Conservation (phyloP, 208 protist genomes). For the Trypanosoma scelopori region DNA sequence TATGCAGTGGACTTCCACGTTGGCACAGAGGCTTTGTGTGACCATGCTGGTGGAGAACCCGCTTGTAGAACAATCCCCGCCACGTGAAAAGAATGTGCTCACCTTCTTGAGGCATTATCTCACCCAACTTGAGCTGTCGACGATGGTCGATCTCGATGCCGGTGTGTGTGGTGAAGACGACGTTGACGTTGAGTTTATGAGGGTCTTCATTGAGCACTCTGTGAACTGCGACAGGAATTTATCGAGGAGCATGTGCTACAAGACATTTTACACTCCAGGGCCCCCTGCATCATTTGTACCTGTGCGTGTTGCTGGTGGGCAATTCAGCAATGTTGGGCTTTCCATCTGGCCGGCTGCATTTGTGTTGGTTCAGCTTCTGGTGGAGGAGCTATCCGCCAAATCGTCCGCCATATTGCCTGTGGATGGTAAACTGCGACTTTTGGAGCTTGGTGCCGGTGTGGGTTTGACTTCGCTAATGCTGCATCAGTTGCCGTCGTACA, state of each 20-base stretch:
- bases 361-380: slow-evolving; percentile 71
- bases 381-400: slow-evolving; percentile 40
- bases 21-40: slow-evolving; percentile 55
- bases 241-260: slow-evolving; percentile 55
- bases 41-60: slow-evolving; percentile 61
- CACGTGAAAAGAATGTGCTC: slow-evolving; percentile 48
- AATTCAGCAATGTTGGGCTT: slow-evolving; percentile 81
- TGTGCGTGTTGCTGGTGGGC: slow-evolving; percentile 51
- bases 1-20: slow-evolving; percentile 48
- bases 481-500: slow-evolving; percentile 39
- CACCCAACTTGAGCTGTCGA: slow-evolving; percentile 49
- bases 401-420: neutral
- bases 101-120: slow-evolving; percentile 71
- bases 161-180: slow-evolving; percentile 31
- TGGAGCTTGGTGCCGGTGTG: slow-evolving; percentile 79
- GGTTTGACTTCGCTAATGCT: slow-evolving; percentile 66
- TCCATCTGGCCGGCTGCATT: slow-evolving; percentile 80
- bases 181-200: slow-evolving; percentile 55
- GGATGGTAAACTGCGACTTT: slow-evolving; percentile 45
- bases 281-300: slow-evolving; percentile 36
- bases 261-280: slow-evolving; percentile 44
- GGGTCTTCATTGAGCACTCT: slow-evolving; percentile 56
- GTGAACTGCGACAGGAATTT: slow-evolving; percentile 8
- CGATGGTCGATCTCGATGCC: slow-evolving; percentile 1
- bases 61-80: slow-evolving; percentile 47